Conservation (phyloP, 768 basidiomycete genomes). For the Boletus tomentosulus region DNA sequence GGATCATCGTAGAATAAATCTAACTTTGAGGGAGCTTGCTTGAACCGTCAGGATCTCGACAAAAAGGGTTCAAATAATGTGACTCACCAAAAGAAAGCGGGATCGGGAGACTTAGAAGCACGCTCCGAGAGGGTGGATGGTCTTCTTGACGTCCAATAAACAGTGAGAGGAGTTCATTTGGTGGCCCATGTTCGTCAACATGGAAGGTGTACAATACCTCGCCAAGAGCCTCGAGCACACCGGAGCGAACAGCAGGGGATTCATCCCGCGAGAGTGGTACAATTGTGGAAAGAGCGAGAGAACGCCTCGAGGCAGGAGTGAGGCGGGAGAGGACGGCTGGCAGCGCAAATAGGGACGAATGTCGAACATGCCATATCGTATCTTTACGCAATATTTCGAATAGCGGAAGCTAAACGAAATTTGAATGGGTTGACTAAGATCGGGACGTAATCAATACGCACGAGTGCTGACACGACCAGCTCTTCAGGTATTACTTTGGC, state of each 20-base stretch:
- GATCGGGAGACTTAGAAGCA: slow-evolving; percentile 4
- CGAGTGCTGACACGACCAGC: slow-evolving; percentile 60
- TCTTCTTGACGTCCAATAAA: slow-evolving; percentile 65
- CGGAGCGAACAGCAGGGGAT: slow-evolving; percentile 64
- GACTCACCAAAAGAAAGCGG: slow-evolving; percentile 18
- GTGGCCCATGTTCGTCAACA: slow-evolving; percentile 58
- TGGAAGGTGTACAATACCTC: slow-evolving; percentile 86
- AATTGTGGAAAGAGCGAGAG: slow-evolving; percentile 64
- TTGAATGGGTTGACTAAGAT: slow-evolving; percentile 3
- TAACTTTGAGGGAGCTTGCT: slow-evolving; percentile 25
- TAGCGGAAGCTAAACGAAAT: slow-evolving; percentile 60
- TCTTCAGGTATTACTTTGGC: slow-evolving; percentile 85
- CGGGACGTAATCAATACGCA: slow-evolving; percentile 30
- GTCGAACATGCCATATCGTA: slow-evolving; percentile 75
- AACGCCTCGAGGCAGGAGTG: slow-evolving; percentile 49
- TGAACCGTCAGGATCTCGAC: slow-evolving; percentile 4
- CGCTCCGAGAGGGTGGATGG: slow-evolving; percentile 31
- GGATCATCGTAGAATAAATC: slow-evolving; percentile 59
- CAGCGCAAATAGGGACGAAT: slow-evolving; percentile 81
- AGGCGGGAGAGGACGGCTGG: slow-evolving; percentile 76
- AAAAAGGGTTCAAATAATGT: background rate
- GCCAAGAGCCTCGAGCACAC: slow-evolving; percentile 81
- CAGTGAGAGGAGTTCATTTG: slow-evolving; percentile 65
- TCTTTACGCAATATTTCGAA: slow-evolving; percentile 71
- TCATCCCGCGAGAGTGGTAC: slow-evolving; percentile 60